Conservation (phyloP, 768 basidiomycete genomes). For the Kwoniella bestiolae region DNA sequence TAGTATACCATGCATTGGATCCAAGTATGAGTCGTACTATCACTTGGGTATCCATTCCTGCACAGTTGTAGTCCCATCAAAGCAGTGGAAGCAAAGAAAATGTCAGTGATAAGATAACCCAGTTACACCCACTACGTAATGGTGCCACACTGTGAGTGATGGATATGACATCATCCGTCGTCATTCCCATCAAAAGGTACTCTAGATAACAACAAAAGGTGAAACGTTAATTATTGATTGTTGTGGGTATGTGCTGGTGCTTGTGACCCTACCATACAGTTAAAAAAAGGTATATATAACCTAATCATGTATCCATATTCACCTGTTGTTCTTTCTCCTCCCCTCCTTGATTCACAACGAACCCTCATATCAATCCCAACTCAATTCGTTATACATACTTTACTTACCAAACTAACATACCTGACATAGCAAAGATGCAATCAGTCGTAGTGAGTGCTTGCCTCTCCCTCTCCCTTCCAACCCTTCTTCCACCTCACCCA, state of each 20-base stretch:
- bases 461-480: neutral
- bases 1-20: no score
- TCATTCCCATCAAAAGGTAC: slow-evolving; percentile 1
- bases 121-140: neutral
- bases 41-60: no score
- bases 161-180: neutral
- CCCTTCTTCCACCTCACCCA: no score
- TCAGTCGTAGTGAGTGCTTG: slow-evolving; percentile 29
- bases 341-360: no score
- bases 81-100: neutral
- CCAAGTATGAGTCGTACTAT: no score
- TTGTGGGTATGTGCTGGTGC: neutral
- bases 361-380: no score
- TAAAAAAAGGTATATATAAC: neutral
- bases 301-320: neutral
- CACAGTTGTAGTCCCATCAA: neutral
- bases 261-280: neutral
- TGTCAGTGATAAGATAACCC: neutral
- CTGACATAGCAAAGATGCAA: slow-evolving; percentile 21
- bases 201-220: neutral
- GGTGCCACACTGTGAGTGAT: neutral
- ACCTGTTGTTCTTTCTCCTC: no score
- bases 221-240: neutral
- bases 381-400: neutral
- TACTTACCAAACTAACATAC: neutral